Evolutionary conservation across 441 rosid genomes (phyloP), one percentile per base, ranked within the genome.

Genomic region (Theobroma grandiflorum): DNA sequence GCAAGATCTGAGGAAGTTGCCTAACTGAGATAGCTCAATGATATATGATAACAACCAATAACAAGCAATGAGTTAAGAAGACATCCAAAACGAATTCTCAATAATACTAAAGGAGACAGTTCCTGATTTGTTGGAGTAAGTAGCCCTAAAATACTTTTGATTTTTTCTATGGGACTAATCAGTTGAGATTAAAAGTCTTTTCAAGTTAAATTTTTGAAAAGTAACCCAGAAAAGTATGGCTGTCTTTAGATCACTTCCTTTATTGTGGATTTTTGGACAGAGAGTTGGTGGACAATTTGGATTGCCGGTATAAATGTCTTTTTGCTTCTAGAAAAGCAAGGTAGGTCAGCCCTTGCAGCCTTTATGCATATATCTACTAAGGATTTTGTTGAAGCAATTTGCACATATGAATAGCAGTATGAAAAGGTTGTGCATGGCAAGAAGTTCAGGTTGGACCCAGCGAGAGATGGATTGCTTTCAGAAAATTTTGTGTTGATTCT

Each of bases 381-480:
- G 31, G 64, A 53, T 55, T 52, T 20, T n/a, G 15, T 14, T 74
- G 66, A 57, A 57, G 66, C 77, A 40, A 58, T 59, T 57, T 74
- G 66, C 65, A 58, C 52, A 52, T n/a, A 16, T 22, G 3, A 16
- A 71, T 50, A 50, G 61, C 75, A 16, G 22, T 50, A 50, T 50
- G 20, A 16, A 63, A 50, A 71, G 61, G 37, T 63, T 10, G 2
- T 71, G 43, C 45, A 3, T 33, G 75, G 61, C 61, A 72, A 14
- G 33, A 52, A 70, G 58, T 47, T 49, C 38, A 31, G 15, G 53
- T 53, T 72, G 63, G 63, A n/a, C 37, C 52, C 33, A 18, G 63
- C 37, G 8, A 52, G 62, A 72, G 40, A 18, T 35, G 9, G 16
- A 72, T 35, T 4, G 47, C 47, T 72, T 50, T 72, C 49, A n/a